phyloP scores from a whole-genome alignment of 2,329 filamentous ascomycete genomes.

The Neopestalotiopsis sp. region DNA sequence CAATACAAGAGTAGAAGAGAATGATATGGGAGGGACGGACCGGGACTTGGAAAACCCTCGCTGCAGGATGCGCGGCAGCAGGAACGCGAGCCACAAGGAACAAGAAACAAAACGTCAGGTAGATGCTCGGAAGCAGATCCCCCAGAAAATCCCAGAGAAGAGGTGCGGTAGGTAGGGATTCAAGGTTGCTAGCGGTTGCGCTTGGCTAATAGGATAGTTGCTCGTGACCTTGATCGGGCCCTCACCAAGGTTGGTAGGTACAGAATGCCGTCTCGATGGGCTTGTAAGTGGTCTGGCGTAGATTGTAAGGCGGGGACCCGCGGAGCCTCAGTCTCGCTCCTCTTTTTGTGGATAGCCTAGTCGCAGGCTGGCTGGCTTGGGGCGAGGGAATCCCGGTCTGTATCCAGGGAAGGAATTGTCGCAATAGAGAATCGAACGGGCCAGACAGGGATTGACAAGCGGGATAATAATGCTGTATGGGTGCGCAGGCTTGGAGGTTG shows the following conservation, averaged over 20 bases:
- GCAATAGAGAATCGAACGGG: constrained; percentile 9
- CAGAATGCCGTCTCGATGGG: constrained; percentile 14
- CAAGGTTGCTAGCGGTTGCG: constrained; percentile 20
- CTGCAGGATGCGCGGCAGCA: constrained; percentile 14
- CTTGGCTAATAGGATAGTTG: constrained; percentile 18
- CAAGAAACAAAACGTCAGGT: constrained; percentile 5
- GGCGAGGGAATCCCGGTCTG: constrained; percentile 5
- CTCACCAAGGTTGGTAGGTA: constrained; percentile 18
- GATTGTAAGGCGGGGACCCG: constrained; percentile 23
- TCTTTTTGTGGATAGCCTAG: constrained; percentile 22
- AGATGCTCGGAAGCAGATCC: constrained; percentile 15
- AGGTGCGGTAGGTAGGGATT: constrained; percentile 17
- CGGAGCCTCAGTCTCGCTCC: constrained; percentile 22
- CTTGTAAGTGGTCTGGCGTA: constrained; percentile 21
- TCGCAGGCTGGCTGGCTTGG: constrained; percentile 14
- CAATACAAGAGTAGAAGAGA: background rate
- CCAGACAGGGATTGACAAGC: constrained; percentile 4
- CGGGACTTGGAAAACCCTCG: background rate
- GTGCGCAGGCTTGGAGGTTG: background rate
- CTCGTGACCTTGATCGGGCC: constrained; percentile 18
- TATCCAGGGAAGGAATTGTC: constrained; percentile 5
- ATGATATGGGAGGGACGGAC: constrained; percentile 2
- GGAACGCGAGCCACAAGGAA: constrained; percentile 1
- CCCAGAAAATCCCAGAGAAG: constrained; percentile 11
- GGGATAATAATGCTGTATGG: constrained; percentile 11